Conservation (phyloP, 345 rosid species). For the Hibiscus tridactylites region DNA sequence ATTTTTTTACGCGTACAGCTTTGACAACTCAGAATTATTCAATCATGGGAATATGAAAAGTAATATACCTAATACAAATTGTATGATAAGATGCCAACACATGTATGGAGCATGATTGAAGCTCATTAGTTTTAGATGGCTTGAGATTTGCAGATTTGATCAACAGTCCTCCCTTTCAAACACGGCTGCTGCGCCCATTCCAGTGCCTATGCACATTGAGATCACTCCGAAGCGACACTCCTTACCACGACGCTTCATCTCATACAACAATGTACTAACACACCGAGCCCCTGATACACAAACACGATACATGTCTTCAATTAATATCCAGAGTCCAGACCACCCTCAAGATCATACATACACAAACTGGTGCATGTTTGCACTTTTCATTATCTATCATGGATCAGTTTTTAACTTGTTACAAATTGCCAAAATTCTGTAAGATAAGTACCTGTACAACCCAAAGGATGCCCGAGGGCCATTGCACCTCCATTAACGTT, state of each 20-base stretch:
- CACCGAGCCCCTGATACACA: constrained; percentile 67
- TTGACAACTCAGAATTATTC: not conserved
- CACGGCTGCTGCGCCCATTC: constrained; percentile 94
- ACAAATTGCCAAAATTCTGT: constrained; percentile 1
- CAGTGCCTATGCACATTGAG: constrained; percentile 93
- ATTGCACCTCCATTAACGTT: constrained; percentile 97
- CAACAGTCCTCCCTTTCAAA: constrained; percentile 74
- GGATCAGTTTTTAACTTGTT: not conserved
- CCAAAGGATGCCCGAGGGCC: constrained; percentile 94
- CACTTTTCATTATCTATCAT: not conserved
- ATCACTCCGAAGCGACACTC: constrained; percentile 84
- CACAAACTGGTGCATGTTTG: not conserved
- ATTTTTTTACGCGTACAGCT: not conserved
- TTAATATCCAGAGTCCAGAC: constrained; percentile 5
- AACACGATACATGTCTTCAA: not conserved
- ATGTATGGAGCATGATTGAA: constrained; percentile 26
- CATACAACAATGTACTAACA: constrained; percentile 75
- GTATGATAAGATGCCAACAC: not conserved
- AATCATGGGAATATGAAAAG: not conserved
- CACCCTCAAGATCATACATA: not conserved
- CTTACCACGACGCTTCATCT: constrained; percentile 86
- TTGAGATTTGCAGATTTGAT: constrained; percentile 41
- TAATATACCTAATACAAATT: not conserved
- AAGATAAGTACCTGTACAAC: constrained; percentile 64
- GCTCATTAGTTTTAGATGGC: constrained; percentile 14